Base-by-base conservation (phyloP, 148 eudicot genomes). In the Salicornia ramosissima region DNA sequence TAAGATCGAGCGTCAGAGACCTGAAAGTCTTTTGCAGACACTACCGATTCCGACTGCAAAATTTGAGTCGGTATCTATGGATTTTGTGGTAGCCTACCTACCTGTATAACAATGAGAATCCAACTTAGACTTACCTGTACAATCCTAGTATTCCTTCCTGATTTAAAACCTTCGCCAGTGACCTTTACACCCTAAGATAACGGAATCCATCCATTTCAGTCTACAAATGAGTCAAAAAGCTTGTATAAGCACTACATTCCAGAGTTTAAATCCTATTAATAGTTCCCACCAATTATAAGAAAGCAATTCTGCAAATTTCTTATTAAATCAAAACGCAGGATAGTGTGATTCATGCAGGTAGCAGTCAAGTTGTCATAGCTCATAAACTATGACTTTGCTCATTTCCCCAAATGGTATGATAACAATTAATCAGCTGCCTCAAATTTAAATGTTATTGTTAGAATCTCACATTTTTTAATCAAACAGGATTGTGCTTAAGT, bases 151-250 rank as follows among this genome's bases (percentile, higher is more conserved):
- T 74, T 3, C 99, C 99, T 85, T 94, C 99, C 52, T 88, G 85
- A 65, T 87, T 83, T 53, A 87, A 70, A 70, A 89, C 74, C 86
- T 86, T 89, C 83, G 87, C 86, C 45, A 95, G 70, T 34, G 97
- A 87, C 60, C 80, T 80, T 57, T 79, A 84, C 67, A 95, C 92
- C 71, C 99, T 97, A 39, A 91, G 78, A 61, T 96, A 84, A 47
- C 77, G 91, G 73, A 82, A 95, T 10, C 96, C 99, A 31, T 87
- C 90, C 22, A 96, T 91, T 63, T 97, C 86, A 60, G 99, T 95
- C 99, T 95, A 74, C 26, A 82, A 55, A 77, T 60, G 29, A 12
- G 36, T 34, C 25, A 45, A 51, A 50, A 65, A 25, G 9, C 40
- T 22, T 49, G 36, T n/a, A 57, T 73, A 45, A 78, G 55, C 31